Evolutionary conservation across 768 basidiomycete genomes (phyloP), one percentile per base, ranked within the genome.

Genomic region (Leccinum ochraceum): DNA sequence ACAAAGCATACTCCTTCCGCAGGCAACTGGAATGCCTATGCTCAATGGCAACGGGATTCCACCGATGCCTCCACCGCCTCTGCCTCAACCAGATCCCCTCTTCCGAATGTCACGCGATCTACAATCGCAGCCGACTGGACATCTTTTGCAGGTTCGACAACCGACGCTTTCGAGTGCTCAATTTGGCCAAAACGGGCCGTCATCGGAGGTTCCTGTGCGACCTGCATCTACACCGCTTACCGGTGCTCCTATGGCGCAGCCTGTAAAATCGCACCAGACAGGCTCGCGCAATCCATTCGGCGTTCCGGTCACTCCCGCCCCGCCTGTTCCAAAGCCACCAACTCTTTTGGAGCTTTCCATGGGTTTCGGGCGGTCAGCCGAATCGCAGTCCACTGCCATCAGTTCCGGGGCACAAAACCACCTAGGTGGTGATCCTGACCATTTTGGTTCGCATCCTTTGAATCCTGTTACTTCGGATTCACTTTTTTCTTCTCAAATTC

Each of bases 201-300:
- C 34, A 20, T 37, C 53, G 24, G 71, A 71, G 50, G 59, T 80
- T 2, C 87, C 84, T 36, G 69, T 81, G 20, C 86, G 88, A 6
- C 88, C 88, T 16, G 86, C 85, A 0, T 92, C 92, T 2, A 90
- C 91, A 1, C 92, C 92, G 9, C 79, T 89, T 22, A 82, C 81
- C 5, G 76, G 78, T 17, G 67, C 82, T 5, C 80, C 82, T 39
- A 64, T 77, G 3, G 78, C 81, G 3, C 86, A 88, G 67, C 86
- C 87, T 7, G 82, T 98, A 28, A 87, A 86, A 67, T 81, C 94
- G 6, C 95, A 98, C 72, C 86, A 90, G 71, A 99, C 97, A 3
- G 96, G 97, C 28, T 92, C 93, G 7, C 87, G 86, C 66, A 99
- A 99, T 80, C 97, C 97, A 3, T 99, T 99, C 64, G 95, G 94